Evolutionary conservation across 306 rosid species (phyloP).

Genomic region (Coriaria nepalensis): DNA sequence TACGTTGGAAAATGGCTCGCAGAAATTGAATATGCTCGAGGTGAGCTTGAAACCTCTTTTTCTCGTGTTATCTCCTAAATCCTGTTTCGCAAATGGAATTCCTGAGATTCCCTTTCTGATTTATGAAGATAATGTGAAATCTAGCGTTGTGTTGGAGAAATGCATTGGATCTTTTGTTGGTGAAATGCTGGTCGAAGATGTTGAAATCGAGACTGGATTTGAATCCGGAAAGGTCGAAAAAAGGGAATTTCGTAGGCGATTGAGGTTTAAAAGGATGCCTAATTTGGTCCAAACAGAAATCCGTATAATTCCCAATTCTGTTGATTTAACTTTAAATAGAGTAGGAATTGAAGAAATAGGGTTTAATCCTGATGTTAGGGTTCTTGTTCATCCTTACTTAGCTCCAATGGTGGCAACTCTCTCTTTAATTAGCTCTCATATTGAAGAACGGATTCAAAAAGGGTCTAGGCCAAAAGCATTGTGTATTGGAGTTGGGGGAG

Average conservation of each 20-base stretch:
- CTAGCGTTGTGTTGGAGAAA: conserved; percentile 33
- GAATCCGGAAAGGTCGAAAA: conserved; percentile 7
- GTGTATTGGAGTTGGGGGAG: conserved; percentile 90
- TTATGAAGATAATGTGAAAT: conserved; percentile 47
- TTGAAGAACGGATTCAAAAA: conserved; percentile 26
- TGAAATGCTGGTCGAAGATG: conserved; percentile 79
- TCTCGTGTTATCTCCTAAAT: conserved; percentile 57
- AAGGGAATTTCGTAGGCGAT: conserved; percentile 69
- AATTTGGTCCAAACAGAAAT: conserved; percentile 73
- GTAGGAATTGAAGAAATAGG: conserved; percentile 28
- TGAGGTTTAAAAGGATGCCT: conserved; percentile 81
- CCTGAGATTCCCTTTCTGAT: conserved; percentile 59
- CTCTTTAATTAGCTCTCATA: conserved; percentile 20
- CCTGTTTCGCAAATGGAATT: conserved; percentile 33
- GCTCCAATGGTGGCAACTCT: conserved; percentile 77
- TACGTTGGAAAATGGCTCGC: conserved; percentile 11
- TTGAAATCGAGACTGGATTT: conserved; percentile 35
- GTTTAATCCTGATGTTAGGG: conserved; percentile 35
- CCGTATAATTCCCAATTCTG: conserved; percentile 30
- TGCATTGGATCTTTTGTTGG: conserved; percentile 48
- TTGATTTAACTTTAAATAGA: conserved; percentile 9
- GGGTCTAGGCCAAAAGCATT: conserved; percentile 53
- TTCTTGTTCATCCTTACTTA: conserved; percentile 71
- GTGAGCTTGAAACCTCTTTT: conserved; percentile 56
- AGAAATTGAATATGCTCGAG: conserved; percentile 18